Base-by-base conservation (phyloP, 192 early-diverging fungal genomes). In the Linnemannia schmuckeri region DNA sequence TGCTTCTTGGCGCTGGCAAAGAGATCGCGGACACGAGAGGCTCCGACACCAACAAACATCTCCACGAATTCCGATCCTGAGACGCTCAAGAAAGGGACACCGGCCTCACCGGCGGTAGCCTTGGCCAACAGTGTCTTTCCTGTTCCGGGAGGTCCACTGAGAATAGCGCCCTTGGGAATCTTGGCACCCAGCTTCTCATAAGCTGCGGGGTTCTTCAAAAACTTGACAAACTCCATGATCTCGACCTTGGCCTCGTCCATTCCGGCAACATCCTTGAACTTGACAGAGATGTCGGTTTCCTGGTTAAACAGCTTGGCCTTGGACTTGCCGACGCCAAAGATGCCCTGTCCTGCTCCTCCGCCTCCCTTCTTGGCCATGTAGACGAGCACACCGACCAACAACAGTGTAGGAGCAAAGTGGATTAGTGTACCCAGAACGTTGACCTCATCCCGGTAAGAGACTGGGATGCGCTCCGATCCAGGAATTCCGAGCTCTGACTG, bases 211-310 rank as follows among this genome's bases (percentile, higher is more conserved):
- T 99, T 95, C 90, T 99, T 99, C 72, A 99, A 88, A 89, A 99
- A 99, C 90, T 99, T 98, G 79, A 99, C 99, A 96, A 99, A 99
- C 92, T 99, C 99, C 99, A 99, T 99, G 70, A 99, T 99, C 90
- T 99, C 99, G 81, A 97, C 97, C 92, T 99, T 99, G 55, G 98
- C 99, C 87, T 99, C 99, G 90, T 99, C 98, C 89, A 97, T 97
- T 20, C 99, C 99, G 20, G 99, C 99, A 6, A 99, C 98, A 88
- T 99, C 98, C 93, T 98, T 99, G 88, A 99, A 99, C 82, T 98
- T 98, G 41, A 99, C 96, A 76, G 96, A 93, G 72, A 99, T 95
- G 61, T 98, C 97, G 1, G 95, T 97, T 88, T 99, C 98, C 87
- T 98, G 97, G 92, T 99, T 99, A 89, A 95, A 99, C 93, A 99